Evolutionary conservation across 352 stramenopile genomes (phyloP).

Genomic region (Plasmopara viticola): DNA sequence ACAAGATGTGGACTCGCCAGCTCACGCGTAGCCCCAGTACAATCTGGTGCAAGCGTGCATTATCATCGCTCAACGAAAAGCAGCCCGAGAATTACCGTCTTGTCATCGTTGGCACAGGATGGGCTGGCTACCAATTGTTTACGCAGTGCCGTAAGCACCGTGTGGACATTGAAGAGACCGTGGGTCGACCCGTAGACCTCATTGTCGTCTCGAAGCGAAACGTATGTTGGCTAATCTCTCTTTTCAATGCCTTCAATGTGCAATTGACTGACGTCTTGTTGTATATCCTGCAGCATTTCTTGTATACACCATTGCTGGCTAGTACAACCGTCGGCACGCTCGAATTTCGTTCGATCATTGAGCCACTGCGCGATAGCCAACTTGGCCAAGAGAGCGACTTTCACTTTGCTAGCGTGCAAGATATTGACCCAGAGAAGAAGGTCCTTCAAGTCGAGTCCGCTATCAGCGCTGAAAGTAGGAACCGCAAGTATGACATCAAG

Average conservation of each 20-base stretch:
- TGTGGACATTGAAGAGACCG: conserved; percentile 58
- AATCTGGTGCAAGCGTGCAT: conserved; percentile 20
- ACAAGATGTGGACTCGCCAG: conserved; percentile 18
- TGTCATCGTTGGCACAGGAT: conserved; percentile 74
- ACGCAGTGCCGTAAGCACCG: conserved; percentile 71
- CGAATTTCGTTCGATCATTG: conserved; percentile 96
- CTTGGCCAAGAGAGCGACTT: conserved; percentile 73
- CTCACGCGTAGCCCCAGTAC: conserved; percentile 17
- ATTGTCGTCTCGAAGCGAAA: conserved; percentile 80
- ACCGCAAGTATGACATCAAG: conserved; percentile 62
- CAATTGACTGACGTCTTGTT: conserved; percentile 1
- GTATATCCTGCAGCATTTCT: conserved; percentile 81
- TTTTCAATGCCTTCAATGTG: background rate
- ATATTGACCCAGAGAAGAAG: conserved; percentile 79
- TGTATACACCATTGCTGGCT: conserved; percentile 97
- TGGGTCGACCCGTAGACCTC: conserved; percentile 51
- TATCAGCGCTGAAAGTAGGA: conserved; percentile 28
- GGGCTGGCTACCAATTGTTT: conserved; percentile 75
- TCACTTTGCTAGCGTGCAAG: conserved; percentile 54
- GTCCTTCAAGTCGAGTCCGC: conserved; percentile 61
- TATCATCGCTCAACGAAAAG: conserved; percentile 17
- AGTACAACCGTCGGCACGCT: conserved; percentile 93
- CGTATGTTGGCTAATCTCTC: conserved; percentile 26
- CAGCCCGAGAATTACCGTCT: conserved; percentile 64
- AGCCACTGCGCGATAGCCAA: conserved; percentile 88